Evolutionary conservation across 192 early-diverging fungal genomes (phyloP), one percentile per base, ranked within the genome.

Genomic region (Chytriomyces sp.): DNA sequence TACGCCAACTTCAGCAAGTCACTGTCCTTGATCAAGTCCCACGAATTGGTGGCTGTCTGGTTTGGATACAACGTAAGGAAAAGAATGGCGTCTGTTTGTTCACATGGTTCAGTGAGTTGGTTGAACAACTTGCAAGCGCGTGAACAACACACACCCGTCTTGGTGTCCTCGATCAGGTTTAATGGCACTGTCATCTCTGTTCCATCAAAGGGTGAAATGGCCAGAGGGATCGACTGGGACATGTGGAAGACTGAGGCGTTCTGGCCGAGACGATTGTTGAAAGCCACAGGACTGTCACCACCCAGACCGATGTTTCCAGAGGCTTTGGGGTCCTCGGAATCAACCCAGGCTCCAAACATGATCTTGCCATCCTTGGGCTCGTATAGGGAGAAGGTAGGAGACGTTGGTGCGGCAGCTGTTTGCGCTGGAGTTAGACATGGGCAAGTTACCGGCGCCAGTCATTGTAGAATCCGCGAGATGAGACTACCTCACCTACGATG

Each of bases 291-390:
- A 3, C 70, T 55, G 59, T 83, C 79, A 6, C 65, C 63, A 53
- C 59, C 60, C 32, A 60, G 17, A 12, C 58, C 58, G 26, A 65
- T n/a, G n/a, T n/a, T n/a, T n/a, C n/a, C n/a, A n/a, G 10, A 12
- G 22, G 37, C 19, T 2, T 26, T 14, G 7, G 36, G 37, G 58
- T 59, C 56, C 19, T 66, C 40, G 56, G 39, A 39, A 64, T 81
- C 70, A 54, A 81, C 74, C 76, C 74, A 76, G 10, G 74, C 76
- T 17, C 76, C 73, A 28, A 78, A 59, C 28, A 67, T 61, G 33
- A 62, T 49, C 52, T 78, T 70, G 62, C 76, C 76, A 53, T 60
- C 64, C n/a, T 41, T 62, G 4, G 80, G 80, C 68, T 81, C 80
- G 32, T 76, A 74, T 40, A 67, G 57, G 19, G 73, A 59, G 33